These are phyloP conservation scores for Verticillium albo-atrum DNA, from an alignment of 2,329 filamentous ascomycete species.

Conservation along the genomic window DNA sequence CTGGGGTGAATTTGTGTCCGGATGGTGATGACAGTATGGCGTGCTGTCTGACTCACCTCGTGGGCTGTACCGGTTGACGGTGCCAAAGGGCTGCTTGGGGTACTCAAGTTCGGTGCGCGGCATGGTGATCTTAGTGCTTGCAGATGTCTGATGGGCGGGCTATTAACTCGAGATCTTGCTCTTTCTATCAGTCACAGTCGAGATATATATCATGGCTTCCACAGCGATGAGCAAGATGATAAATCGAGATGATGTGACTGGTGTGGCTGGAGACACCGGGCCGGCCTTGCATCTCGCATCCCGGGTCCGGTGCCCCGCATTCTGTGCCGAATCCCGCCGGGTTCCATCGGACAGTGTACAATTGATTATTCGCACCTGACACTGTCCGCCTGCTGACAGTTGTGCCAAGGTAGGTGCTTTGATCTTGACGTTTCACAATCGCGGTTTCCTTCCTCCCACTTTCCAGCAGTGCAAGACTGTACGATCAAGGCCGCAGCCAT, in stretches of 20 bases:
- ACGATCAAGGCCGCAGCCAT: background rate
- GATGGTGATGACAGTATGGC: background rate
- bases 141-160: background rate
- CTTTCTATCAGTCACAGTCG: no score
- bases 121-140: conserved; percentile 27
- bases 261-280: no score
- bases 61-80: conserved; percentile 61
- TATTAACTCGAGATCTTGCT: no score
- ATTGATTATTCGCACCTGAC: background rate
- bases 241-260: background rate
- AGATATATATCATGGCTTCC: no score
- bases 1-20: conserved; percentile 5
- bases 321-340: background rate
- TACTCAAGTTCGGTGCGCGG: conserved; percentile 48
- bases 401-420: background rate
- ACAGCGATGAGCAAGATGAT: background rate
- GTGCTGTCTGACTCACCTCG: conserved; percentile 43
- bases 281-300: no score
- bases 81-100: conserved; percentile 59
- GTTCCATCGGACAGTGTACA: background rate
- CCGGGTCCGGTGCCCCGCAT: background rate
- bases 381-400: background rate
- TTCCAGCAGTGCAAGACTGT: background rate
- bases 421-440: background rate
- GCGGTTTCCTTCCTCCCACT: background rate